Evolutionary conservation across 768 basidiomycete genomes (phyloP), one percentile per base, ranked within the genome.

Genomic region (Boletellus ananas): DNA sequence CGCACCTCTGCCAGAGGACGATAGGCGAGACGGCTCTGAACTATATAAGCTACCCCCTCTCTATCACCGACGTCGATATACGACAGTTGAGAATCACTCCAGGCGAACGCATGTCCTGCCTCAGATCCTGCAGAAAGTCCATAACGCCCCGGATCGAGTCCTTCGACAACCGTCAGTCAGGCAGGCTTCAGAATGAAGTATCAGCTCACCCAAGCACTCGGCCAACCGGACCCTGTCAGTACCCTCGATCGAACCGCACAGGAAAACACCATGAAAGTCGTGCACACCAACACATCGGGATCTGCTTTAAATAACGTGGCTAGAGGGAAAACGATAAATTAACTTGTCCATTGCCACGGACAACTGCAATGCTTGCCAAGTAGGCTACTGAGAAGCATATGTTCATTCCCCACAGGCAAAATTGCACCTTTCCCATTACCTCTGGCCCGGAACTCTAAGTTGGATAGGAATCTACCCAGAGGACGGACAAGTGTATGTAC

Each of bases 191-290:
- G 2, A 37, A 27, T 5, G 7, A 9, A 18, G 34, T 25, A 55
- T 29, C 16, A 18, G 67, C 78, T 45, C 63, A 92, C 94, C 95
- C 6, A 99, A 81, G 65, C 93, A 97, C 72, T 98, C 95, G 0
- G 96, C 96, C 18, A 99, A 72, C 34, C 94, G 80, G 6, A 94
- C 75, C 23, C 90, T 80, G 59, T 98, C 95, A 0, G 94, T 97
- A 6, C 94, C 95, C 58, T 96, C 92, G 39, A 99, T 98, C 2
- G 90, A 86, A 37, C 95, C 96, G 64, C 96, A 99, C 43, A 96
- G 78, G 1, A 86, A 86, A 21, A 87, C 87, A 6, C 90, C 93
- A 5, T 92, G 72, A 66, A 99, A 96, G 45, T 97, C 94, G 59
- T 98, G 0, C 96, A 94, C 33, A 99, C 79, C 46, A 98, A 81